Base-by-base conservation (phyloP, 495 filamentous ascomycete species). In the Penicillium pulvis region DNA sequence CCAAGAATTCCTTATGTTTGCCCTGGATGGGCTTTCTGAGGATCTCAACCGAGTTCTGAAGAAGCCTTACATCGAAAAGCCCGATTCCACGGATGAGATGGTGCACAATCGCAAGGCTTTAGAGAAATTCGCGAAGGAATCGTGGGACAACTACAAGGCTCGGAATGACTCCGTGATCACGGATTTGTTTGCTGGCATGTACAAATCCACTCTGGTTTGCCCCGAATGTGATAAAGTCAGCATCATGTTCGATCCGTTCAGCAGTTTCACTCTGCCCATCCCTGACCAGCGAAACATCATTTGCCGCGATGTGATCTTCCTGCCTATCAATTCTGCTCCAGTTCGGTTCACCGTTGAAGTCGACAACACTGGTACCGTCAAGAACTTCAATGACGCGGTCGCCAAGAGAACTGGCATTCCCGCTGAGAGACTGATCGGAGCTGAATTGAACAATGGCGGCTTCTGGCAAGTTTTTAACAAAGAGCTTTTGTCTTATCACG, bases 211-310 rank as follows among this genome's bases (percentile, higher is more conserved):
- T 5, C 82, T 98, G 43, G 85, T 92, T 57, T 98, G 94, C 69
- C 95, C 93, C 2, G 83, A 77, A 9, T 98, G 94, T 68, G 82
- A 88, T 55, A 98, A 98, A 77, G 88, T 97, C 74, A 96, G 92
- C 81, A 97, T 98, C 60, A 98, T 94, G 5, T 98, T 98, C 63
- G 94, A 98, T 75, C 94, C 94, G 2, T 98, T 96, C 81, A 97
- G 90, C 76, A 94, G 92, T 56, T 73, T 98, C 31, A 97, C 95
- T 0, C 76, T 98, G 24, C 95, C 94, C 56, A 76, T 98, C 31
- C 95, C 94, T n/a, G 16, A 41, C 0, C 83, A 96, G 56, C 87
- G 92, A 63, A 90, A 86, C 53, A 76, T 88, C 20, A 94, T 90
- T 86, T 81, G 74, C 53, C 86, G 87, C 56, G 76, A 84, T 3